A percentile compares a stretch with the other conserved stretches of the same genome.
Evolutionary conservation across 1,284 basidiomycete genomes (phyloP).

Genomic region (Ustilago sp.): DNA sequence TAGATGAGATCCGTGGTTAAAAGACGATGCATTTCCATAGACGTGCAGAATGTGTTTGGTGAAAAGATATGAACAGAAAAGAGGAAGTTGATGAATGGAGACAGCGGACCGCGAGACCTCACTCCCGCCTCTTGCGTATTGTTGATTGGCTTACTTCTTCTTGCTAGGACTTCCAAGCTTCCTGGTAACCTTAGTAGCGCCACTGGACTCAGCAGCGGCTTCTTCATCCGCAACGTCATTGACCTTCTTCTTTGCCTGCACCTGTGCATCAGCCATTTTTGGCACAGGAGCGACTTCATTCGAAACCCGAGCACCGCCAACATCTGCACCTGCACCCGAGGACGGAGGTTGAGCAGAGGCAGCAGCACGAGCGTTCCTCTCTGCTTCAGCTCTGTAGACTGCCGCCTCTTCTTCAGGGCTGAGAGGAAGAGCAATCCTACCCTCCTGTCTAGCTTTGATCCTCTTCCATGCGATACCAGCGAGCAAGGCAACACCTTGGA

Average conservation of each 20-base stretch:
- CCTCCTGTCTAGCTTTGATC: slow-evolving; percentile 51
- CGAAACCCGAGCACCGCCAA: neutral
- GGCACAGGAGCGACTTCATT: neutral
- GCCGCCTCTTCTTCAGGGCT: slow-evolving; percentile 53
- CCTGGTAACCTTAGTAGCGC: slow-evolving; percentile 46
- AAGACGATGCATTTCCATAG: neutral
- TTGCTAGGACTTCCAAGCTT: slow-evolving; percentile 38
- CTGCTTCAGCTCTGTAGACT: slow-evolving; percentile 35
- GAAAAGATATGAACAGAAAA: slow-evolving; percentile 1
- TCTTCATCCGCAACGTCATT: slow-evolving; percentile 39
- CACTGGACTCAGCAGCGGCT: slow-evolving; percentile 39
- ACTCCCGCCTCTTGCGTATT: no score
- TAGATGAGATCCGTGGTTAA: neutral
- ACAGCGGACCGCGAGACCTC: neutral
- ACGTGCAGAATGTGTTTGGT: neutral
- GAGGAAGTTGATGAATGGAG: neutral
- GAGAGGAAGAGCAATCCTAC: slow-evolving; percentile 51
- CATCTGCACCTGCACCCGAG: slow-evolving; percentile 1
- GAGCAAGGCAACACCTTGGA: slow-evolving; percentile 49
- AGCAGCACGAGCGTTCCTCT: slow-evolving; percentile 30
- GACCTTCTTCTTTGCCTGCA: slow-evolving; percentile 11
- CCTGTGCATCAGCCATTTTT: slow-evolving; percentile 1
- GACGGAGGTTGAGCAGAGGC: slow-evolving; percentile 9
- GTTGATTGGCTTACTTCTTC: slow-evolving; percentile 24
- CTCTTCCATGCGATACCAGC: slow-evolving; percentile 57